Evolutionary conservation across 805 yeast species (phyloP).

Genomic region (Metschnikowia hibisci): DNA sequence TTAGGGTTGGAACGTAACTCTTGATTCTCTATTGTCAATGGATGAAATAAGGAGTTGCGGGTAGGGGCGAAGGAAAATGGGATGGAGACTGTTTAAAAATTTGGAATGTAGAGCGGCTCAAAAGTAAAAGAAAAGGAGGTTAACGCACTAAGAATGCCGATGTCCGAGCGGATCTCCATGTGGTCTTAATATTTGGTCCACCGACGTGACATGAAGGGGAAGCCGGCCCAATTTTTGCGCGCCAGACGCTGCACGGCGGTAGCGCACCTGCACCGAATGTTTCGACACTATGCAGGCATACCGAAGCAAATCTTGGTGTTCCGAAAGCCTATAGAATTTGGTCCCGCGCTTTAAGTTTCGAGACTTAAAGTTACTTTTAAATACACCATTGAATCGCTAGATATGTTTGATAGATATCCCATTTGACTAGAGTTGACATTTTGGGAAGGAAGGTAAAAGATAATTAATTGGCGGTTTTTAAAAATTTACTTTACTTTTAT

Average conservation of each 20-base stretch:
- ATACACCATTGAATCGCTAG: no score
- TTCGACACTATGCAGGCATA: neutral
- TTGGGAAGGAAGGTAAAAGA: no score
- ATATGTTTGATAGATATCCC: no score
- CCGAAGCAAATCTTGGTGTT: neutral
- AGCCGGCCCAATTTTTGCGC: constrained; percentile 5
- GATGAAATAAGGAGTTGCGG: neutral
- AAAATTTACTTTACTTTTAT: no score
- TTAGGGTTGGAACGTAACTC: neutral
- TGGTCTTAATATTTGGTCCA: constrained; percentile 1
- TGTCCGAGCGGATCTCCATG: constrained; percentile 4
- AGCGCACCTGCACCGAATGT: neutral
- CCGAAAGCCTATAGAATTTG: neutral
- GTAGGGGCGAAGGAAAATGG: neutral
- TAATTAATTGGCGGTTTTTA: no score
- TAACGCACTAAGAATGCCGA: neutral
- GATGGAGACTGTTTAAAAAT: neutral
- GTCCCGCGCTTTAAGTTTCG: no score
- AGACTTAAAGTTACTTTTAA: no score
- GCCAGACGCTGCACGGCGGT: neutral
- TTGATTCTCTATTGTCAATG: neutral
- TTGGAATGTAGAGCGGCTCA: neutral
- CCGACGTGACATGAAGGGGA: neutral
- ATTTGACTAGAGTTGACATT: no score
- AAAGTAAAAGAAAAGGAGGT: neutral